A percentile compares a stretch with the other conserved stretches of the same genome.
These are phyloP conservation scores for Carex littledalei DNA, from an alignment of 176 grass and related monocot species.

Conservation along the genomic window DNA sequence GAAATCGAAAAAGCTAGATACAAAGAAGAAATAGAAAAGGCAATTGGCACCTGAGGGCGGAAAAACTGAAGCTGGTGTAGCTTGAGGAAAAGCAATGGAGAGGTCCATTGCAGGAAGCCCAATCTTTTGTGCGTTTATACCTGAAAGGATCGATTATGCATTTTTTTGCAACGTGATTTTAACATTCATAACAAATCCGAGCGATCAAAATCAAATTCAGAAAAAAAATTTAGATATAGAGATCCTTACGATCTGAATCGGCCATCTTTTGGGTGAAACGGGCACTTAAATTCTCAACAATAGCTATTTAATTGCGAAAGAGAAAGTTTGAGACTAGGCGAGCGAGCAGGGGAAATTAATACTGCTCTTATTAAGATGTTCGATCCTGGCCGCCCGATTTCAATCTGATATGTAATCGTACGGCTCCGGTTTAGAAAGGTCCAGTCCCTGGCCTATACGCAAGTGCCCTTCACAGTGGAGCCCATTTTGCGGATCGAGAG, in stretches of 20 bases:
- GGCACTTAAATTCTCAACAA: neutral
- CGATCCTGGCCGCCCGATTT: neutral
- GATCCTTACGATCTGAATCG: constrained; percentile 11
- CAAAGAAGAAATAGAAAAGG: neutral
- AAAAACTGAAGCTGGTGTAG: constrained; percentile 61
- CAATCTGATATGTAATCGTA: neutral
- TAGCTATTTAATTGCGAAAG: neutral
- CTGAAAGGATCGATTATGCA: constrained; percentile 8
- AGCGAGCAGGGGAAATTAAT: neutral
- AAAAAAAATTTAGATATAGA: neutral
- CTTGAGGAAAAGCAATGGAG: constrained; percentile 52
- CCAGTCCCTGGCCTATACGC: neutral
- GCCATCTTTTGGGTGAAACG: neutral
- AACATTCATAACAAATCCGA: neutral
- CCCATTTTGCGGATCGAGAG: too few relatives aligned
- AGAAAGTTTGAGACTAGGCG: neutral
- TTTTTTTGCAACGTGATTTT: neutral
- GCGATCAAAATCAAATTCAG: constrained; percentile 1
- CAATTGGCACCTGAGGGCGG: constrained; percentile 40
- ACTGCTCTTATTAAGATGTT: neutral
- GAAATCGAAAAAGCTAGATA: neutral
- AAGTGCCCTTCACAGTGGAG: neutral
- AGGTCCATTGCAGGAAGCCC: constrained; percentile 54
- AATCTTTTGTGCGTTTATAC: constrained; percentile 27
- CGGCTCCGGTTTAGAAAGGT: neutral